These are phyloP conservation scores for Aegilops umbellulata DNA, from an alignment of 176 grass and related monocot species.

Conservation along the genomic window DNA sequence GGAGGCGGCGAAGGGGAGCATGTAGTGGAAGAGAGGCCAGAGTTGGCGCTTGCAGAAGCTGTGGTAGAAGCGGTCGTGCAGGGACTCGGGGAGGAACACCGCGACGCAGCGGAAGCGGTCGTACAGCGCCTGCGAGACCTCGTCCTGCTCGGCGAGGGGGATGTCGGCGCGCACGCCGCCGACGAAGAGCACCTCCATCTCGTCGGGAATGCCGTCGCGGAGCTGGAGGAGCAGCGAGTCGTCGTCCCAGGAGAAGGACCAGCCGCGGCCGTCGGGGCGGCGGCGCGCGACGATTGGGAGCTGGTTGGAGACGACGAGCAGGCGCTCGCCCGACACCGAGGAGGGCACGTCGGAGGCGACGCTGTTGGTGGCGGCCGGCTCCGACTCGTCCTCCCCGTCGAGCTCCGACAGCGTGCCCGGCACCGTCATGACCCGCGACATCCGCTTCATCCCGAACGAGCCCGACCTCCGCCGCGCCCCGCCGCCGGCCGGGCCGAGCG, in stretches of 20 bases:
- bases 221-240: conserved; percentile 92
- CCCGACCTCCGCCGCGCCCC: conserved; percentile 38
- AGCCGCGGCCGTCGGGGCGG: conserved; percentile 77
- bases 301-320: conserved; percentile 85
- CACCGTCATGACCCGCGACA: conserved; percentile 95
- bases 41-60: conserved; percentile 87
- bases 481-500: conserved; percentile 55
- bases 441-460: conserved; percentile 60
- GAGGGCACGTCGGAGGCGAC: conserved; percentile 81
- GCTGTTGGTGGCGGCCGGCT: conserved; percentile 57
- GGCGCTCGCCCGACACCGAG: conserved; percentile 61
- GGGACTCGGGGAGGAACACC: conserved; percentile 70
- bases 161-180: conserved; percentile 77
- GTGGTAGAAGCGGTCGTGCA: conserved; percentile 81
- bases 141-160: conserved; percentile 71
- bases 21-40: conserved; percentile 99
- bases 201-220: conserved; percentile 81
- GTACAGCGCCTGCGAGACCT: conserved; percentile 79
- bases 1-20: conserved; percentile 76
- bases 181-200: conserved; percentile 96
- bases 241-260: conserved; percentile 92
- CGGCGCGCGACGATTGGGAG: conserved; percentile 67
- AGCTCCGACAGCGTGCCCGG: conserved; percentile 81
- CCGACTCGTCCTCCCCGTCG: conserved; percentile 74
- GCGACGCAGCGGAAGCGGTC: conserved; percentile 82